Evolutionary conservation across 2,329 filamentous ascomycete species (phyloP), one percentile per base, ranked within the genome.

Genomic region (Magnaporthales sp.): DNA sequence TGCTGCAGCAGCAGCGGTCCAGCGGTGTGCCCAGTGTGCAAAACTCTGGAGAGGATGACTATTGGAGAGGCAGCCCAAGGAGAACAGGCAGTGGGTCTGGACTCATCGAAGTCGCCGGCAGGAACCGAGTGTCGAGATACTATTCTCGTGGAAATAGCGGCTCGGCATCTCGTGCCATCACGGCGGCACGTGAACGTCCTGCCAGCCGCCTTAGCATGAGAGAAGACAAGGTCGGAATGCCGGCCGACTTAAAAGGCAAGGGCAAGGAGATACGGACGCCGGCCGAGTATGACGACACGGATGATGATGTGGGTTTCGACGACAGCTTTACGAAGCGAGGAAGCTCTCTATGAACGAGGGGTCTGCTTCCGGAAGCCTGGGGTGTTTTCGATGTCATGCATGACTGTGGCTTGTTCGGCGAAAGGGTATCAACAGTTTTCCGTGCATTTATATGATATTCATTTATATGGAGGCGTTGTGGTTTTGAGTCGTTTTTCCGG

Each of bases 31-130:
- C 80, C 3, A 79, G 81, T 2, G 84, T 83, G 7, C 78, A 80
- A 30, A 85, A 84, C 70, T 86, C 84, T 9, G 84, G 79, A 2
- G 79, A 78, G 26, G 82, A 83, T 11, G 56, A 60, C 9, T 26
- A 27, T 26, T 54, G 63, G 63, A 64, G 63, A 24, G 26, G 4
- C 56, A 60, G 63, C 26, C 32, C 31, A 5, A 73, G 68, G 31
- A 70, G 67, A 24, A 64, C 29, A 15, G 46, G 67, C 26, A 65
- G 61, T 60, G 46, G 70, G 4, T 68, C 69, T 11, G 69, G 75
- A 3, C 26, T 72, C 30, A 74, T 76, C 26, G 79, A 80, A 66
- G 72, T 77, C 11, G 76, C 77, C 31, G 54, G 54, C 46, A 76
- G 72, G 66, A 71, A 27, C 22, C 63, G 63, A 15, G 63, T 27